Evolutionary conservation across 805 yeast genomes (phyloP), one percentile per base, ranked within the genome.

Genomic region (Candida argentea): DNA sequence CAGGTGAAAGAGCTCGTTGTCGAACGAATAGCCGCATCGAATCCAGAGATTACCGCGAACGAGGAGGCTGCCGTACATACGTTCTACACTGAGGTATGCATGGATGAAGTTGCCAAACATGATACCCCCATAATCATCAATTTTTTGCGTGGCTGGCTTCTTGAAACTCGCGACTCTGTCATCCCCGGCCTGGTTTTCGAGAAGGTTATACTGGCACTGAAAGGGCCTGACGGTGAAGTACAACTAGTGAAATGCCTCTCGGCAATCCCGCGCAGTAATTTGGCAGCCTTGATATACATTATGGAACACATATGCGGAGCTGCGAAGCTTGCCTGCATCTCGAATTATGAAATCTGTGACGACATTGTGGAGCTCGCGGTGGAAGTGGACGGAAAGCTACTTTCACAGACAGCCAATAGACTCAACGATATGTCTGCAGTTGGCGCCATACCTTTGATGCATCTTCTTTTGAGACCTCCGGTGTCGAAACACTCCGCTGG

Each of bases 141-240:
- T 29, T 61, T 59, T 29, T 22, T 56, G 17, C 57, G 55, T 29
- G 48, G 47, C 32, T 62, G 68, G 68, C 40, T 61, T 14, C 40
- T 62, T 5, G 67, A 62, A 32, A 48, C 53, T 9, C 48, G 53
- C 21, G 68, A 62, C 30, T 55, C 67, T 0, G 34, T 61, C 14
- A 58, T 62, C 9, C 68, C 67, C 0, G 60, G 61, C 29, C 49
- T 57, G 36, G 51, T 57, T 5, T 57, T 45, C 36, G 68, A 61
- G 22, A 36, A 56, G 10, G 34, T 57, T 15, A 27, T 48, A 8
- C 38, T 36, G 9, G 31, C 32, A 14, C 54, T 48, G 32, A 39
- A 36, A 16, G 28, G 31, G 6, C 25, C 16, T 14, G 14, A 16
- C 5, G 24, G 20, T 5, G 14, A 13, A 9, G 32, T 16, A 3